Percentiles rank a stretch among this genome's conserved stretches.
Evolutionary conservation across 495 filamentous ascomycete genomes (phyloP).

Genomic region (Lophiostoma macrostomum): DNA sequence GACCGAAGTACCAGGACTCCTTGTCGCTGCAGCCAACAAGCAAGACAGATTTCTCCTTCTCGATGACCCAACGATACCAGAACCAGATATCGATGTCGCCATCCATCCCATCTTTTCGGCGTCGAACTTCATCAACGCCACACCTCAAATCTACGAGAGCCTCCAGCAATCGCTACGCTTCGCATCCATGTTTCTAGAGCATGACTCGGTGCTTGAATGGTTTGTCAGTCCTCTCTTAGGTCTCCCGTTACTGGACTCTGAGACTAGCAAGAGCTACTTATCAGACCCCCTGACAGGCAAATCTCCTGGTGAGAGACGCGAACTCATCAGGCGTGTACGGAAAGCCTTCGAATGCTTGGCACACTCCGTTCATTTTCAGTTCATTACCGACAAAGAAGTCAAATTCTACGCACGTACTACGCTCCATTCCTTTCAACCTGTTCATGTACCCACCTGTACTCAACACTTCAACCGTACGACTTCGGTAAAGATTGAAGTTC

Average conservation of each 20-base stretch:
- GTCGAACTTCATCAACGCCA: slow-evolving; percentile 2
- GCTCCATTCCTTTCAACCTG: neutral
- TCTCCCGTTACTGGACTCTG: neutral
- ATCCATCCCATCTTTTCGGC: slow-evolving; percentile 26
- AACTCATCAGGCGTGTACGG: slow-evolving; percentile 8
- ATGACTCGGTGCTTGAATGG: slow-evolving; percentile 21
- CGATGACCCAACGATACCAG: slow-evolving; percentile 9
- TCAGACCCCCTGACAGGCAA: slow-evolving; percentile 11
- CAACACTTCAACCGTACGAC: slow-evolving; percentile 1
- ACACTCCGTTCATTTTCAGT: slow-evolving; percentile 18
- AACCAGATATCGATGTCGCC: slow-evolving; percentile 18
- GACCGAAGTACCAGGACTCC: neutral
- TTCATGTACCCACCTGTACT: neutral
- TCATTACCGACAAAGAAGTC: neutral
- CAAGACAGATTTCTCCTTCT: slow-evolving; percentile 23
- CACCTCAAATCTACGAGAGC: neutral
- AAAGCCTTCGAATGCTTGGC: slow-evolving; percentile 13
- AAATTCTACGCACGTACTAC: slow-evolving; percentile 10
- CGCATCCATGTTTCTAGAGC: slow-evolving; percentile 27
- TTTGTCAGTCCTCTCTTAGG: slow-evolving; percentile 22
- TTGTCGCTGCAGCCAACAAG: slow-evolving; percentile 16
- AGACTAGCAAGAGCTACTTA: slow-evolving; percentile 10
- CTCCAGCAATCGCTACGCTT: slow-evolving; percentile 23
- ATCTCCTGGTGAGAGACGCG: neutral
- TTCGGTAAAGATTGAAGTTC: slow-evolving; percentile 17